These are phyloP conservation scores for Chaetoscypha palmicola DNA, from an alignment of 2,329 filamentous ascomycete species.

Conservation along the genomic window DNA sequence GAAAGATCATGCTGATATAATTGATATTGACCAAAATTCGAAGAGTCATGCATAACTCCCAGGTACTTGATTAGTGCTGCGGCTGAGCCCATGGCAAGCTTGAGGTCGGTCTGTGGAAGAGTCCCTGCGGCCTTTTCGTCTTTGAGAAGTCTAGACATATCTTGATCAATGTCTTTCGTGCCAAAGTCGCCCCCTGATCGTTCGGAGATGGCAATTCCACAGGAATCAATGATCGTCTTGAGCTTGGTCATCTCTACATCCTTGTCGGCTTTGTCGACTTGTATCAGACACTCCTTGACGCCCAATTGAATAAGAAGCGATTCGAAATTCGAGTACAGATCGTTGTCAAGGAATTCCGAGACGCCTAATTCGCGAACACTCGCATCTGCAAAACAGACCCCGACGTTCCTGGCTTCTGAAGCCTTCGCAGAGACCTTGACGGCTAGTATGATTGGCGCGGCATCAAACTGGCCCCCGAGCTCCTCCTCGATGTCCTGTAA, in stretches of 20 bases:
- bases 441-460: constrained; percentile 87
- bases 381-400: constrained; percentile 96
- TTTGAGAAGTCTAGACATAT: constrained; percentile 78
- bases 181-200: constrained; percentile 71
- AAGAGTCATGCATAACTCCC: constrained; percentile 78
- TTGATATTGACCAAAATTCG: constrained; percentile 95
- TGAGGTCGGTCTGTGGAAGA: constrained; percentile 84
- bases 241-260: constrained; percentile 86
- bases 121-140: constrained; percentile 72
- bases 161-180: constrained; percentile 90
- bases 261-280: constrained; percentile 69
- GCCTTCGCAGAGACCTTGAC: constrained; percentile 91
- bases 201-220: constrained; percentile 84
- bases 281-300: constrained; percentile 88
- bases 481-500: constrained; percentile 96
- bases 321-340: constrained; percentile 96
- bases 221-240: constrained; percentile 82
- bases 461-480: constrained; percentile 80
- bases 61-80: constrained; percentile 93
- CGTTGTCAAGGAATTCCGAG: constrained; percentile 98
- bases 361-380: constrained; percentile 93
- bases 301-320: constrained; percentile 92
- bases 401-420: constrained; percentile 75
- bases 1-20: constrained; percentile 95
- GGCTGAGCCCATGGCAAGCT: constrained; percentile 92